Evolutionary conservation across 257 asterid genomes (phyloP), one percentile per base, ranked within the genome.

Genomic region (Penstemon newberryi): DNA sequence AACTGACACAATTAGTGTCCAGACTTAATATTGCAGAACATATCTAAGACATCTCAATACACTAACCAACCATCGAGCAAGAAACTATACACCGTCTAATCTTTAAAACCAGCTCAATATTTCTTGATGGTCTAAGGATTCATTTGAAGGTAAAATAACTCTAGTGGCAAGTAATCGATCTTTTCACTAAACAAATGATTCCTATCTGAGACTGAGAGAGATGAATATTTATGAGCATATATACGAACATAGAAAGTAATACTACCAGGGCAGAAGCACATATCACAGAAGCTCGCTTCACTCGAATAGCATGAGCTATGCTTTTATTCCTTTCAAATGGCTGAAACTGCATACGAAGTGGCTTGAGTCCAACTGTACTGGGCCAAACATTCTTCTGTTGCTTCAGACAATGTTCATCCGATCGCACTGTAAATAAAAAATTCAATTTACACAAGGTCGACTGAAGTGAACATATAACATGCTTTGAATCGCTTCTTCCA

Each of bases 211-310:
- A 54, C 41, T 54, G 41, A 40, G 56, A 54, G 11, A 42, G 40
- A 39, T 33, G 65, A 66, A 41, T 8, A 15, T 13, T 3, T 5
- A 43, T 10, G 15, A 19, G 49, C 15, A 59, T 40, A 50, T 10
- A 67, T 57, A 51, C 2, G 8, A 37, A 8, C 7, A 25, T 9
- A 19, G 7, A 60, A 75, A 50, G 37, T 42, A 52, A 52, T 50
- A 69, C 79, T 87, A 89, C 95, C 95, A 85, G 75, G 67, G 91
- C 79, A 75, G 87, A 80, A 72, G 82, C 65, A 78, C 89, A 84
- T 57, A 80, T 80, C 12, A 82, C n/a, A 13, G 87, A 79, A 57
- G 83, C 47, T 59, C 46, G 80, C 65, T 75, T 80, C 67, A 33
- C 69, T 45, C 66, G 79, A 44, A 54, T 52, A 67, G 73, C 43